Evolutionary conservation across 352 stramenopile genomes (phyloP), one percentile per base, ranked within the genome.

Genomic region (Phytopythium oedochilum): DNA sequence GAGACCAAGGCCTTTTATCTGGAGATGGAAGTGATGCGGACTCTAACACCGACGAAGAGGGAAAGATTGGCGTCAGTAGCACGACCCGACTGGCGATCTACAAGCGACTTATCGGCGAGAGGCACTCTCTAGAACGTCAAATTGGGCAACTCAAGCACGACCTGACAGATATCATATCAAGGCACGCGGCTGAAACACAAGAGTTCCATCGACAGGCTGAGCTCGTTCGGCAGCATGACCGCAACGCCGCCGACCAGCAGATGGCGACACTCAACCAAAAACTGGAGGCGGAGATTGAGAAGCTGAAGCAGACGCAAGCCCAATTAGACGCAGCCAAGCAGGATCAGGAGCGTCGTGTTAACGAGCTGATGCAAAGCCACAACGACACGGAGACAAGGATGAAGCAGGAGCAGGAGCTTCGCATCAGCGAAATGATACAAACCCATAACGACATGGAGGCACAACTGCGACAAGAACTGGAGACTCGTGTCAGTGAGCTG

Each of bases 11-110:
- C 5, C 56, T 79, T 15, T 42, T 73, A 0, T 20, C 31, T 0
- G 23, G 36, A n/a, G 15, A 25, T 11, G 2, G 8, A 5, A 48
- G 15, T 5, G 44, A 15, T 26, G 11, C 23, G 6, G 34, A 23
- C n/a, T 18, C 43, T 17, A 14, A 38, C 14, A 32, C 6, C 1
- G 23, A 26, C 12, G 20, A 8, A 3, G n/a, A 42, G 1, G 56
- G 1, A 23, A 34, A 47, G 7, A 26, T 10, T 9, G 32, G 31
- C 0, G 40, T 78, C 9, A 57, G 64, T 8, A 46, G 53, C n/a
- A 46, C 28, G n/a, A 44, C 32, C 6, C 68, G 63, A 7, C 23
- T 78, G 15, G 38, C 31, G 12, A 59, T 78, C 17, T 78, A 81
- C 56, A 64, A 55, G 10, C 38, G 25, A 6, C 31, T 58, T 26